Evolutionary conservation across 1,284 basidiomycete species (phyloP).

Genomic region (Sanghuangporus baumii): DNA sequence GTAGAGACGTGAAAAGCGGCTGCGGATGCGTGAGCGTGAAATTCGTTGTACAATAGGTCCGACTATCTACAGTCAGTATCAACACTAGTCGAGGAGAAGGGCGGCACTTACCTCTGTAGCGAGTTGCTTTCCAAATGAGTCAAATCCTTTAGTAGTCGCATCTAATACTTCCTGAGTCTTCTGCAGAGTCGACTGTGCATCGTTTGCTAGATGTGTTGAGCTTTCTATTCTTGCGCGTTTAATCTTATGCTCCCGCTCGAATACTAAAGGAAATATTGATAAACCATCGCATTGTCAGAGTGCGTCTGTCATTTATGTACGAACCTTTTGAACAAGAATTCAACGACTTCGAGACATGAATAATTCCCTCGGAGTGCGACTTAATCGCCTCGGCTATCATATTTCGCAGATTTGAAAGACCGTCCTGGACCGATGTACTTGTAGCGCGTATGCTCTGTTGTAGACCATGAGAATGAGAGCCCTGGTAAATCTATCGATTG

Average conservation of each 20-base stretch:
- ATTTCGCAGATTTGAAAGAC: slow-evolving; percentile 40
- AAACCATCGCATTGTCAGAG: not conserved
- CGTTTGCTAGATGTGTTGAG: slow-evolving; percentile 41
- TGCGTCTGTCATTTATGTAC: slow-evolving; percentile 17
- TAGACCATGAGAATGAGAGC: not conserved
- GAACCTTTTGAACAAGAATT: slow-evolving; percentile 44
- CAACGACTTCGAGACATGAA: slow-evolving; percentile 42
- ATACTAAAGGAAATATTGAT: slow-evolving; percentile 33
- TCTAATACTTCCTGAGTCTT: slow-evolving; percentile 18
- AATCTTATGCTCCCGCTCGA: slow-evolving; percentile 53
- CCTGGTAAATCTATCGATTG: not conserved
- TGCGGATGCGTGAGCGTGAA: slow-evolving; percentile 37
- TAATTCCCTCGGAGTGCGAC: slow-evolving; percentile 48
- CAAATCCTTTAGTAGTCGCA: slow-evolving; percentile 43
- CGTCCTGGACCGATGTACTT: slow-evolving; percentile 37
- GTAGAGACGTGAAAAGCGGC: slow-evolving; percentile 38
- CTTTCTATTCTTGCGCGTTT: slow-evolving; percentile 65
- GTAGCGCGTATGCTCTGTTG: slow-evolving; percentile 31
- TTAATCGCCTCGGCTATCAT: slow-evolving; percentile 42
- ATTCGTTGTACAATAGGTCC: slow-evolving; percentile 25
- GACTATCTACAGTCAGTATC: not conserved
- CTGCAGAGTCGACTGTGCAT: slow-evolving; percentile 42
- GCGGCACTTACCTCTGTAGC: slow-evolving; percentile 41
- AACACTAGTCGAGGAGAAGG: not conserved
- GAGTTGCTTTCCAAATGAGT: slow-evolving; percentile 39